Evolutionary conservation across 768 basidiomycete species (phyloP), one percentile per base, ranked within the genome.

Genomic region (Podaxis carcinomalis): DNA sequence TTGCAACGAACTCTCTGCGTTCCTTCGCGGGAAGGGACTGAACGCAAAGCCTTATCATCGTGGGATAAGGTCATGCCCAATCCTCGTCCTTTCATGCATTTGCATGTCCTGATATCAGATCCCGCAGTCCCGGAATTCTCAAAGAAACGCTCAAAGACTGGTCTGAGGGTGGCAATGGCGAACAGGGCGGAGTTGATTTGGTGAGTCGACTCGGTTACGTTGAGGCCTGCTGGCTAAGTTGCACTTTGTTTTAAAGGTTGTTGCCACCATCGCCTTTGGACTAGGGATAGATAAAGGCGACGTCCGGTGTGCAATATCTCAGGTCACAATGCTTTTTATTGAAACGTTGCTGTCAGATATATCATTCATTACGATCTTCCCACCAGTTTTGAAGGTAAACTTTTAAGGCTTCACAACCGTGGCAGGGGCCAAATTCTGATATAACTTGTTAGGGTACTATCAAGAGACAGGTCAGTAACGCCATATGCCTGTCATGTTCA

Each of bases 211-310:
- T 44, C 7, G n/a, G 16, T 6, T 19, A 44, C 14, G 19, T 50
- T 13, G 11, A n/a, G 51, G 27, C 11, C 21, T 23, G 23, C 36
- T 28, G 53, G 47, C 19, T 3, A 11, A 4, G 28, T 49, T 5
- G 0, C 21, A 16, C 42, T 19, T 7, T 16, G n/a, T 16, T 44
- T 44, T 36, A 5, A n/a, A 89, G 87, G 87, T 90, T 46, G 85
- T 89, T 25, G 89, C 89, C 9, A 91, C 90, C 0, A 83, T 93
- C 53, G 92, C 92, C 4, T 94, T 93, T 65, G 92, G 92, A 1
- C 85, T 93, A 75, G 92, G 92, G 1, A 93, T 94, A 49, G 91
- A 94, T 69, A 93, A 93, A 74, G 76, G 82, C 19, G 87, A 92
- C 63, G 89, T 91, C 56, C 80, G 89, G 85, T 85, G 68, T 46